phyloP scores from a whole-genome alignment of 1,284 basidiomycete genomes.

The Apiotrichum gracile region DNA sequence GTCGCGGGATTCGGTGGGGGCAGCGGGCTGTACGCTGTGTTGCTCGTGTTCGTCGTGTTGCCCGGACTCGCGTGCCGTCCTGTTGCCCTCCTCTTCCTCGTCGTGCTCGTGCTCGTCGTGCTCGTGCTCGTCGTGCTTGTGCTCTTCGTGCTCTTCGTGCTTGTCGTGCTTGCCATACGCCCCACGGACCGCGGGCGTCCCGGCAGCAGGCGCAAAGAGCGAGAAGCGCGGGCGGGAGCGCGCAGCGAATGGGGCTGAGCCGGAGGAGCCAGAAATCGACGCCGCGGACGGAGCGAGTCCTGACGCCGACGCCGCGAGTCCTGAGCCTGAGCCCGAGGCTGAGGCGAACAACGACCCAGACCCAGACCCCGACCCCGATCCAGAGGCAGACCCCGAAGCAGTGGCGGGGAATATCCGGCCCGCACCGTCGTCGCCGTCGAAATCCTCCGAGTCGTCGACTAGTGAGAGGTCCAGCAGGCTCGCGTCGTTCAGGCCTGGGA shows the following conservation, averaged over 20 bases:
- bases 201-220: constrained; percentile 19
- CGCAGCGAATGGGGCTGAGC: too few species aligned
- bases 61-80: constrained; percentile 1
- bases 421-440: too few species aligned
- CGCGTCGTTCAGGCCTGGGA: not conserved
- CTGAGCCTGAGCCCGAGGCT: too few species aligned
- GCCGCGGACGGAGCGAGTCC: too few species aligned
- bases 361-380: not conserved
- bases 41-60: not conserved
- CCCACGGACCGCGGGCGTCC: too few species aligned
- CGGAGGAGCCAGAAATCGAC: too few species aligned
- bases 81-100: constrained; percentile 13
- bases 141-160: not conserved
- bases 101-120: not conserved
- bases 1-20: too few species aligned
- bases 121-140: constrained; percentile 5
- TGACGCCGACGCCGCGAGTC: too few species aligned
- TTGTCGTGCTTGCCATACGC: not conserved
- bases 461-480: not conserved
- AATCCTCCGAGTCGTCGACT: not conserved
- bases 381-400: not conserved
- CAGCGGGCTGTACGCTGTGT: constrained; percentile 9
- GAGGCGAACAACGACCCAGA: not conserved
- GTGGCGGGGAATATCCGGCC: too few species aligned
- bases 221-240: constrained; percentile 11